Evolutionary conservation across 1,139 yeast genomes (phyloP).

Genomic region (Lodderomyces metapsilosis): DNA sequence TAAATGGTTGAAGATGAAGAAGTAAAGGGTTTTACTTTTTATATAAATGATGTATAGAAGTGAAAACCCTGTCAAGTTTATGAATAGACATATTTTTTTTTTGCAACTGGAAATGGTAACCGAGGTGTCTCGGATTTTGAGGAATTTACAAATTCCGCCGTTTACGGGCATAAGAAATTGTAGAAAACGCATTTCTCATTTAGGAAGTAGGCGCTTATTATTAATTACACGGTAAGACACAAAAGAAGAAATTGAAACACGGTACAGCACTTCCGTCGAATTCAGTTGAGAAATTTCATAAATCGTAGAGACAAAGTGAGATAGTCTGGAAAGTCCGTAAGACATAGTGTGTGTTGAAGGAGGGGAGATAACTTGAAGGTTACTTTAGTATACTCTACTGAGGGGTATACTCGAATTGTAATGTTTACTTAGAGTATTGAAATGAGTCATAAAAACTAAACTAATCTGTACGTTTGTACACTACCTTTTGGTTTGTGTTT

Average conservation of each 20-base stretch:
- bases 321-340: too few species aligned
- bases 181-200: not conserved
- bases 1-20: constrained; percentile 15
- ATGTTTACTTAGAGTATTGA: not conserved
- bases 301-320: too few species aligned
- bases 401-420: not conserved
- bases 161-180: not conserved
- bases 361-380: not conserved
- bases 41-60: too few species aligned
- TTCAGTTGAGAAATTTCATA: not conserved
- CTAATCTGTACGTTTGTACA: too few species aligned
- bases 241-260: not conserved
- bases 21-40: too few species aligned
- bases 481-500: not conserved
- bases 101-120: too few species aligned
- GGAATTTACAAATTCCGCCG: not conserved
- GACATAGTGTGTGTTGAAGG: not conserved
- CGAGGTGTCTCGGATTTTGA: too few species aligned
- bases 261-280: not conserved
- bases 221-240: not conserved
- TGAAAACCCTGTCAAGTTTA: too few species aligned
- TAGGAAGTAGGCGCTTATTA: constrained; percentile 1
- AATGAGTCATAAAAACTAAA: not conserved
- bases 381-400: too few species aligned
- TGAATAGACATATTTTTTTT: not conserved